Base-by-base conservation (phyloP, 2,329 filamentous ascomycete species). In the Nemania serpens region DNA sequence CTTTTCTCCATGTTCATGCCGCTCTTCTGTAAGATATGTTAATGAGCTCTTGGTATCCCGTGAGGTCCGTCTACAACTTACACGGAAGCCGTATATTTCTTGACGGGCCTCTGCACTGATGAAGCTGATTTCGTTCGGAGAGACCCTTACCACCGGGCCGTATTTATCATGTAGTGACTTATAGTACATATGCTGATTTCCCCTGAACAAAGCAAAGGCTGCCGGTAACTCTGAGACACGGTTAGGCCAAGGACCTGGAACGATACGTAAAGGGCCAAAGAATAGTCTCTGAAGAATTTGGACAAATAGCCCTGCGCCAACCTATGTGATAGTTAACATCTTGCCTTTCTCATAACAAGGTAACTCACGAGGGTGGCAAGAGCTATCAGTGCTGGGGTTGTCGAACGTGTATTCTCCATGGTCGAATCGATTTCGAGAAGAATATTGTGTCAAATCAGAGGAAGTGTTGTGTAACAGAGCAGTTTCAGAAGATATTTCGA, bases 111-210 rank as follows among this genome's bases (percentile, higher is more conserved):
- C 57, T 29, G 66, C 61, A 11, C 62, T 61, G 49, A 67, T 64
- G 50, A 73, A 73, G 47, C 64, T 70, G n/a, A 73, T 58, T 45
- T 73, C 71, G 34, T 71, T 64, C 1, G 70, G 70, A 13, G 69
- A 65, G 1, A 71, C 63, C 6, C 69, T 61, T 9, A 73, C 69
- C 7, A 71, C 71, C 0, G 69, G 65, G 61, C 70, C 69, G 18
- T 70, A 70, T 63, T 64, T 62, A n/a, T 72, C 63, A 55, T 73
- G 71, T 17, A 72, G 55, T 25, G 52, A 55, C 47, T 58, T 59
- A 55, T 71, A 67, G 34, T 69, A 69, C 13, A 60, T 15, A 25
- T 71, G 69, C 39, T 72, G 68, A 9, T 68, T 61, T 0, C 71
- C 71, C 25, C 51, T 58, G n/a, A 68, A 47, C 36, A 73, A 52